Evolutionary conservation across 164 flowering plant species (phyloP).

Genomic region (Macadamia integrifolia): DNA sequence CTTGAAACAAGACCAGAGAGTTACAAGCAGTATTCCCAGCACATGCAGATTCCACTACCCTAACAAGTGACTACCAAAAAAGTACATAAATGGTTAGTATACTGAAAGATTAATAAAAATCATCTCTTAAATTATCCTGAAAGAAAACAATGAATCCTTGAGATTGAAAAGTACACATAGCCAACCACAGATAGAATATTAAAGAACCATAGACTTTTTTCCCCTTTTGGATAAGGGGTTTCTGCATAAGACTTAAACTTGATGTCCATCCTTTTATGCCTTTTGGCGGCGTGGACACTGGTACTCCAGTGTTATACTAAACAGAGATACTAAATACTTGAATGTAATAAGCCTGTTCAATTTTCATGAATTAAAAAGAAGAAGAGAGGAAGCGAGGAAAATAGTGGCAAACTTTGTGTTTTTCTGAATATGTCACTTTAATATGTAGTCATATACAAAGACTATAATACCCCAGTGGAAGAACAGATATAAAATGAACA

Average conservation of each 20-base stretch:
- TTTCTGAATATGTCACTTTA: no score
- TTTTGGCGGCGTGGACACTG: no score
- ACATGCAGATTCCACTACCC: constrained; percentile 59
- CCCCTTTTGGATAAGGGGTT: neutral
- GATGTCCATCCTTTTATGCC: no score
- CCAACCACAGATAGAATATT: neutral
- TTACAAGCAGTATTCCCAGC: constrained; percentile 57
- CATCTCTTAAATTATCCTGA: neutral
- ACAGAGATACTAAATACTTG: neutral
- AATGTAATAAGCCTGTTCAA: neutral
- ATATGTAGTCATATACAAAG: no score
- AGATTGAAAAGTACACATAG: neutral
- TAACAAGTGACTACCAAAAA: constrained; percentile 80
- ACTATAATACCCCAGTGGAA: no score
- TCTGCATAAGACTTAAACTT: no score
- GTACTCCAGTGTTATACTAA: no score
- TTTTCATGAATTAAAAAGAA: no score
- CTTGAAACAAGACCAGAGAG: constrained; percentile 84
- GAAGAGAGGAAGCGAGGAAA: no score
- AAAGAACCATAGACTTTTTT: neutral
- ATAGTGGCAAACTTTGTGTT: no score
- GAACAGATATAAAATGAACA: no score
- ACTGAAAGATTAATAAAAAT: neutral
- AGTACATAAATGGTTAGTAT: neutral
- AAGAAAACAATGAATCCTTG: neutral